A percentile compares a stretch with the other conserved stretches of the same genome.
These are phyloP conservation scores for Piper betle DNA, from an alignment of 164 flowering plant species.

Conservation along the genomic window DNA sequence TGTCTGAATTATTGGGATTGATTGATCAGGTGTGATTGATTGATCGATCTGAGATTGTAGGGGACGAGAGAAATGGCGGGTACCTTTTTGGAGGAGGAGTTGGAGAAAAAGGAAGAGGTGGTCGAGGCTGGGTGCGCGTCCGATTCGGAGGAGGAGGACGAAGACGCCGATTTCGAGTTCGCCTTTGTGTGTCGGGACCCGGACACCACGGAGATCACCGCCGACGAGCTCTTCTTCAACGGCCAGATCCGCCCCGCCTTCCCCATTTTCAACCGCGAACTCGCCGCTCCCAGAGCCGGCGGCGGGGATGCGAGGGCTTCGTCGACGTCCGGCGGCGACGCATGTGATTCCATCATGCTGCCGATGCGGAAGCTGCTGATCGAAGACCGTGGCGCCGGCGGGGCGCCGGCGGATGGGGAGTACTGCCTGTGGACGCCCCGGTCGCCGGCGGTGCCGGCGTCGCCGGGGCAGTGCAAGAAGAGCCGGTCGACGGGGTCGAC, in stretches of 20 bases:
- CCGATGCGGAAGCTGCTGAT: slow-evolving; percentile 28
- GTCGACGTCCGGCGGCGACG: neutral
- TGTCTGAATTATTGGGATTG: too few relatives aligned
- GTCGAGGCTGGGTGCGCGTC: slow-evolving; percentile 7
- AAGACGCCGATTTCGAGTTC: slow-evolving; percentile 50
- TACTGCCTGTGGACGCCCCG: slow-evolving; percentile 23
- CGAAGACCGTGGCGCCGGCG: slow-evolving; percentile 12
- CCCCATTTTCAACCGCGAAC: slow-evolving; percentile 29
- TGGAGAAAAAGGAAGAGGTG: neutral
- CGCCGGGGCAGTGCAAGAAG: slow-evolving; percentile 16
- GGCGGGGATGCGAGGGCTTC: slow-evolving; percentile 4
- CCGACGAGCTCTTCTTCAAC: slow-evolving; percentile 56
- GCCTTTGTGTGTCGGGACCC: slow-evolving; percentile 19
- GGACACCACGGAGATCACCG: slow-evolving; percentile 26
- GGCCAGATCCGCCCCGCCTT: slow-evolving; percentile 49
- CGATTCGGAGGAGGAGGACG: slow-evolving; percentile 1
- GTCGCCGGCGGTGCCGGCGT: neutral
- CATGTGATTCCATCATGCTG: slow-evolving; percentile 9
- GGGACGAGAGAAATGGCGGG: too few relatives aligned
- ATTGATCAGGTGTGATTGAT: too few relatives aligned
- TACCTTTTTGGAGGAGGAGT: neutral
- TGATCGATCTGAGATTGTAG: too few relatives aligned
- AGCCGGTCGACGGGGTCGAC: slow-evolving; percentile 20
- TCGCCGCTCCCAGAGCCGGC: slow-evolving; percentile 5
- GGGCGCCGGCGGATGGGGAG: neutral